A percentile compares a stretch with the other conserved stretches of the same genome.
phyloP scores from a whole-genome alignment of 768 basidiomycete genomes.

The Pisolithus orientalis region DNA sequence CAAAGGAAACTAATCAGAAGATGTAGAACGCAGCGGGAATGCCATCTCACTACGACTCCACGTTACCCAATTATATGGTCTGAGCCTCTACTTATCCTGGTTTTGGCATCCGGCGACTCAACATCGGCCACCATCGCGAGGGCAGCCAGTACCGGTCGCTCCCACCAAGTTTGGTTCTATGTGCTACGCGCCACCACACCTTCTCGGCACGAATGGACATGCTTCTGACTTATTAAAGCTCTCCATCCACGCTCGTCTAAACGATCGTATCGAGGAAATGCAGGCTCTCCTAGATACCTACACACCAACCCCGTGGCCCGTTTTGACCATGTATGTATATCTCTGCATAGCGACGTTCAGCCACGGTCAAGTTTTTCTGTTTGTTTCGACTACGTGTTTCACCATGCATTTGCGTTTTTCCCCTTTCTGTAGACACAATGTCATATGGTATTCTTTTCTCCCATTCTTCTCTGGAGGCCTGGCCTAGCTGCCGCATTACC shows the following conservation, averaged over 20 bases:
- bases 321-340: neutral
- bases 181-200: slow-evolving; percentile 53
- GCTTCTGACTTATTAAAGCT: slow-evolving; percentile 46
- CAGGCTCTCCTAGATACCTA: slow-evolving; percentile 36
- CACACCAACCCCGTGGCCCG: neutral
- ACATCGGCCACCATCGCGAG: slow-evolving; percentile 30
- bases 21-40: no score
- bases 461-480: neutral
- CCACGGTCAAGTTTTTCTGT: neutral
- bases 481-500: neutral
- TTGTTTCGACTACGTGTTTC: neutral
- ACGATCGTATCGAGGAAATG: slow-evolving; percentile 68
- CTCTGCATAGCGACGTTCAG: neutral
- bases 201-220: slow-evolving; percentile 14
- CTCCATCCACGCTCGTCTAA: slow-evolving; percentile 57
- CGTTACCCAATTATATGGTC: no score
- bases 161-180: slow-evolving; percentile 48
- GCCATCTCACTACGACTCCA: no score
- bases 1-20: no score
- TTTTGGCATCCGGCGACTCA: no score
- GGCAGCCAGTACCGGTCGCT: slow-evolving; percentile 1
- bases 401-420: neutral
- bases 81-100: no score
- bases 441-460: neutral
- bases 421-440: neutral